Conservation (phyloP, 805 yeast species). For the Candida pseudoglaebosa region DNA sequence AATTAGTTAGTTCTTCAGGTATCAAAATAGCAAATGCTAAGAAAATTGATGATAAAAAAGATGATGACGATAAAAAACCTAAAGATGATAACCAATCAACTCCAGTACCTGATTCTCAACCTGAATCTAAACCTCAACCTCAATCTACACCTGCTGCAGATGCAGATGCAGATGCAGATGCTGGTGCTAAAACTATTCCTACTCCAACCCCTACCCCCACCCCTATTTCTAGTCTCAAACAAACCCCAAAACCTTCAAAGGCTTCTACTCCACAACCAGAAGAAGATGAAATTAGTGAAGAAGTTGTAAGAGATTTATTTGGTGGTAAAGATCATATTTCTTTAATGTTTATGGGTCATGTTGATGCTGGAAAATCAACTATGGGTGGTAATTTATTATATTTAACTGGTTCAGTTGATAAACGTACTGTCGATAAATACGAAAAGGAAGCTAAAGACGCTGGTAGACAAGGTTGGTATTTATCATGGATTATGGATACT, state of each 20-base stretch:
- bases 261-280: constrained; percentile 33
- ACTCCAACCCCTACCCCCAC: constrained; percentile 18
- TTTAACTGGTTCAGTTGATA: constrained; percentile 95
- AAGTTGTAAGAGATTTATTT: constrained; percentile 84
- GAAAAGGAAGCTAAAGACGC: constrained; percentile 99
- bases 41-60: constrained; percentile 13
- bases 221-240: constrained; percentile 10
- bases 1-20: constrained; percentile 61
- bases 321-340: constrained; percentile 98
- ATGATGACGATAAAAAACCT: constrained; percentile 18
- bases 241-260: constrained; percentile 17
- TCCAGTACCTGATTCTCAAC: constrained; percentile 14
- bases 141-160: no score
- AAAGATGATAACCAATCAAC: constrained; percentile 13
- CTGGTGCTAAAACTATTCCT: constrained; percentile 16
- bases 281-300: constrained; percentile 81
- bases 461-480: constrained; percentile 99
- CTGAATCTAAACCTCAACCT: constrained; percentile 13
- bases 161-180: constrained; percentile 19
- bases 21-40: constrained; percentile 58
- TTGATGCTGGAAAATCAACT: constrained; percentile 98
- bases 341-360: constrained; percentile 98
- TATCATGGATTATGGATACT: constrained; percentile 99
- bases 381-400: constrained; percentile 97
- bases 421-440: constrained; percentile 96